A percentile compares a stretch with the other conserved stretches of the same genome.
Evolutionary conservation across 2,329 filamentous ascomycete species (phyloP).

Genomic region (Pseudocercospora fijiensis): DNA sequence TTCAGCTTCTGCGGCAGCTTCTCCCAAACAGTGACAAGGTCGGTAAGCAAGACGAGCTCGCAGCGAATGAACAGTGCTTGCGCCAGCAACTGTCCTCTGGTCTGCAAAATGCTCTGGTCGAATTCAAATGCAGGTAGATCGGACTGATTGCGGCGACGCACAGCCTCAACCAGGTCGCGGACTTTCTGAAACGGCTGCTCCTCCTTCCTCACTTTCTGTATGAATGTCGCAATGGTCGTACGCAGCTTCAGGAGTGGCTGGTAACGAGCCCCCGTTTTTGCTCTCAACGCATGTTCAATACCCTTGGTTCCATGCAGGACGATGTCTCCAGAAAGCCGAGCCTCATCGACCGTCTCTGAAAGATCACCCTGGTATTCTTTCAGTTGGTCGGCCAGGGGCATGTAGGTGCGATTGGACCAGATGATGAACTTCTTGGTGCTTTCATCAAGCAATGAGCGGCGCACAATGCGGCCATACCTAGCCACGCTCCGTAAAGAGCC

Average conservation of each 20-base stretch:
- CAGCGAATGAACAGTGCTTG: slow-evolving; percentile 50
- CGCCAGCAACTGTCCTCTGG: slow-evolving; percentile 43
- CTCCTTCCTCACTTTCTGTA: slow-evolving; percentile 41
- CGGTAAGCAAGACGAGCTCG: slow-evolving; percentile 50
- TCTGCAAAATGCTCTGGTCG: slow-evolving; percentile 33
- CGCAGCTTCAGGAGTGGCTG: slow-evolving; percentile 18
- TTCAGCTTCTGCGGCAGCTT: slow-evolving; percentile 6
- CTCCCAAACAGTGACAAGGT: slow-evolving; percentile 40
- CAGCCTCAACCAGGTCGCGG: slow-evolving; percentile 47
- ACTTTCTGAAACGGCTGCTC: slow-evolving; percentile 55
- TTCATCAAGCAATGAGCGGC: slow-evolving; percentile 61
- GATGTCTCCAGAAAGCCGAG: slow-evolving; percentile 1
- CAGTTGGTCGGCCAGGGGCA: slow-evolving; percentile 43
- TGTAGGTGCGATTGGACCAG: slow-evolving; percentile 49
- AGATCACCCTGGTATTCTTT: slow-evolving; percentile 25
- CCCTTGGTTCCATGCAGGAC: not conserved
- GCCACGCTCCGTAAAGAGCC: slow-evolving; percentile 57
- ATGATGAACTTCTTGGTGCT: slow-evolving; percentile 64
- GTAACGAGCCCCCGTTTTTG: slow-evolving; percentile 16
- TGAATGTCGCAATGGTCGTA: slow-evolving; percentile 29
- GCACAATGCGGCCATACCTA: slow-evolving; percentile 63
- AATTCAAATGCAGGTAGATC: slow-evolving; percentile 23
- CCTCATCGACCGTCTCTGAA: slow-evolving; percentile 6
- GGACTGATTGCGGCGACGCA: slow-evolving; percentile 36
- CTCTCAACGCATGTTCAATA: not conserved